Percentiles rank a stretch among this genome's conserved stretches.
Conservation (phyloP, 1,139 yeast genomes). For the Pichia sp. region DNA sequence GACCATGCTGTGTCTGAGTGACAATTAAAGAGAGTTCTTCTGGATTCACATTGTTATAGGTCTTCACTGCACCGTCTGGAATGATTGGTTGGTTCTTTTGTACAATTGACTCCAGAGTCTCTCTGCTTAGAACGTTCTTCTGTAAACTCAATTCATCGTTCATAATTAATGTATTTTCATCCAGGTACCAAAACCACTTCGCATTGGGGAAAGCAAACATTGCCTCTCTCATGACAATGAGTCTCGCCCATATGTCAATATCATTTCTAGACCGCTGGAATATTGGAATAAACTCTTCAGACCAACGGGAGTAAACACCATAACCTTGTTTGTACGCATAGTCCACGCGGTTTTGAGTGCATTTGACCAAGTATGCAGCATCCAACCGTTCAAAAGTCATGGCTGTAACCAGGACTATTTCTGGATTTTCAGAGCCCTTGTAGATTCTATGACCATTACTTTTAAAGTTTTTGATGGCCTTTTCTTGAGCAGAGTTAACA, state of each 20-base stretch:
- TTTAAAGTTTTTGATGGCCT: conserved; percentile 50
- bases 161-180: conserved; percentile 68
- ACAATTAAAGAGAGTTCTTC: conserved; percentile 49
- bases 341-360: conserved; percentile 75
- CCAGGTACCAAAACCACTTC: conserved; percentile 79
- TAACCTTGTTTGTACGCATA: conserved; percentile 70
- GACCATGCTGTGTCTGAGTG: conserved; percentile 55
- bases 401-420: conserved; percentile 71
- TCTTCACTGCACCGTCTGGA: conserved; percentile 60
- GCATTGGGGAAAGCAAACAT: conserved; percentile 82
- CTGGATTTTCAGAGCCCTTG: conserved; percentile 45
- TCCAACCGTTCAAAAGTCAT: conserved; percentile 69
- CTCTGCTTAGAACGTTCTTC: conserved; percentile 50
- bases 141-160: conserved; percentile 51
- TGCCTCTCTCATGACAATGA: conserved; percentile 65
- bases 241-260: conserved; percentile 49
- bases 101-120: conserved; percentile 50
- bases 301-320: conserved; percentile 77
- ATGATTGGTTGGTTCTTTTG: conserved; percentile 61
- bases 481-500: background rate
- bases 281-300: conserved; percentile 67
- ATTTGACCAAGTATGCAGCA: conserved; percentile 48
- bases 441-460: conserved; percentile 59
- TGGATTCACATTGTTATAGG: conserved; percentile 56
- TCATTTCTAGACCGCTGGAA: conserved; percentile 38